Evolutionary conservation across 306 rosid species (phyloP).

Genomic region (Cucurbita ficifolia): DNA sequence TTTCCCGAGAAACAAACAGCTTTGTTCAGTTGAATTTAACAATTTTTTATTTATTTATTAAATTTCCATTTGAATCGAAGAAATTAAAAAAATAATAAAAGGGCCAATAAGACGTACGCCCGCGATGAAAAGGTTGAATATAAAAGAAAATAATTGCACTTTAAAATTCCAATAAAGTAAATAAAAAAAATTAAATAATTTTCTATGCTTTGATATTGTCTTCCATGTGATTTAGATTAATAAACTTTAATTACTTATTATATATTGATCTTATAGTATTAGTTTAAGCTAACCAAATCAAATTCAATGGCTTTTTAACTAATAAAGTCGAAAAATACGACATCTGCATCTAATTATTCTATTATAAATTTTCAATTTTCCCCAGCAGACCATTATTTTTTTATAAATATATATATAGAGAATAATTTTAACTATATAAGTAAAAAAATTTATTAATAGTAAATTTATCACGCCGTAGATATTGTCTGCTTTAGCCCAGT

Average conservation of each 20-base stretch:
- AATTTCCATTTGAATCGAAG: background rate
- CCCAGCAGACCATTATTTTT: background rate
- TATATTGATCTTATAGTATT: too few relatives aligned
- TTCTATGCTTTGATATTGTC: background rate
- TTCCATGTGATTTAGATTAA: background rate
- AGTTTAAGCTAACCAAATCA: background rate
- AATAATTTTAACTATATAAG: too few relatives aligned
- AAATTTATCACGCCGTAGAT: too few relatives aligned
- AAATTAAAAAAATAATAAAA: too few relatives aligned
- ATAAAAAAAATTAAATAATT: too few relatives aligned
- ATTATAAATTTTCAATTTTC: background rate
- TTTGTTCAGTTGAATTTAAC: background rate
- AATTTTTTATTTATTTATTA: too few relatives aligned
- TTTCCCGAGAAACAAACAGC: slow-evolving; percentile 7
- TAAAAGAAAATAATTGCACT: background rate
- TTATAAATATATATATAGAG: too few relatives aligned
- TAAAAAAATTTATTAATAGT: too few relatives aligned
- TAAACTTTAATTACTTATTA: too few relatives aligned
- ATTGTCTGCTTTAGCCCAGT: too few relatives aligned
- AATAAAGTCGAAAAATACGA: too few relatives aligned
- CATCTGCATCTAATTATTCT: background rate
- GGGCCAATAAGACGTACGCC: background rate
- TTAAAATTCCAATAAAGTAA: background rate
- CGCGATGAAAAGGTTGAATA: background rate
- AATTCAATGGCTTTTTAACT: background rate